Evolutionary conservation across 2,329 filamentous ascomycete species (phyloP).

Genomic region (Trichophaea hybrida): DNA sequence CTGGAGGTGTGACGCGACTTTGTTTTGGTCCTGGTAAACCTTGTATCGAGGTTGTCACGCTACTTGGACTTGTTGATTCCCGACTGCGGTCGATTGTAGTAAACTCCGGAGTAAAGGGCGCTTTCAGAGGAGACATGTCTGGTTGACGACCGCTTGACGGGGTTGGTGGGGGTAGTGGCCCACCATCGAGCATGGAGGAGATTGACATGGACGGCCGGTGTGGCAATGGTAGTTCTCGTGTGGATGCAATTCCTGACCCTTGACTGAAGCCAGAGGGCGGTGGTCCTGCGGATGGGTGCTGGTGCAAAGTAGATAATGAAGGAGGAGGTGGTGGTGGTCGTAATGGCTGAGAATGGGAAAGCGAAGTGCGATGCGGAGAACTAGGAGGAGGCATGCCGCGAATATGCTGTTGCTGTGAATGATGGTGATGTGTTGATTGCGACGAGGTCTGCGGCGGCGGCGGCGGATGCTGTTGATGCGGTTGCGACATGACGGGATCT

Average conservation of each 20-base stretch:
- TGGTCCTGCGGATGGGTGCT: constrained; percentile 29
- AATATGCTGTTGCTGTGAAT: constrained; percentile 8
- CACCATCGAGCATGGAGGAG: constrained; percentile 52
- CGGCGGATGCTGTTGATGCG: not conserved
- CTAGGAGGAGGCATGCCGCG: constrained; percentile 21
- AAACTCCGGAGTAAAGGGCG: constrained; percentile 20
- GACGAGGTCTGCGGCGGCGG: not conserved
- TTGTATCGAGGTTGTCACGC: constrained; percentile 10
- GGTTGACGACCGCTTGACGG: constrained; percentile 9
- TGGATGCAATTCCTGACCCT: constrained; percentile 5
- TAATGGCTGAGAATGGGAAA: constrained; percentile 27
- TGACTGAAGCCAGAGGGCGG: constrained; percentile 30
- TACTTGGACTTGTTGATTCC: constrained; percentile 21
- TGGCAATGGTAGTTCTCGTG: constrained; percentile 17
- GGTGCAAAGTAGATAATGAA: constrained; percentile 9
- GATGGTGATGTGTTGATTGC: constrained; percentile 1
- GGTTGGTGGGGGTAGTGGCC: constrained; percentile 38
- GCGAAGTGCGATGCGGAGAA: constrained; percentile 16
- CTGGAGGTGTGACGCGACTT: constrained; percentile 12
- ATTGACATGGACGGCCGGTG: constrained; percentile 48
- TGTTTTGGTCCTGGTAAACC: constrained; percentile 12
- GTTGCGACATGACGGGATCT: constrained; percentile 17
- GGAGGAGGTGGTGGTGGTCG: constrained; percentile 32
- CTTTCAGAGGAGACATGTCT: constrained; percentile 27
- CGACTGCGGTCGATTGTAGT: constrained; percentile 13